phyloP scores from a whole-genome alignment of 2,329 filamentous ascomycete species.

The Cryphonectria japonica region DNA sequence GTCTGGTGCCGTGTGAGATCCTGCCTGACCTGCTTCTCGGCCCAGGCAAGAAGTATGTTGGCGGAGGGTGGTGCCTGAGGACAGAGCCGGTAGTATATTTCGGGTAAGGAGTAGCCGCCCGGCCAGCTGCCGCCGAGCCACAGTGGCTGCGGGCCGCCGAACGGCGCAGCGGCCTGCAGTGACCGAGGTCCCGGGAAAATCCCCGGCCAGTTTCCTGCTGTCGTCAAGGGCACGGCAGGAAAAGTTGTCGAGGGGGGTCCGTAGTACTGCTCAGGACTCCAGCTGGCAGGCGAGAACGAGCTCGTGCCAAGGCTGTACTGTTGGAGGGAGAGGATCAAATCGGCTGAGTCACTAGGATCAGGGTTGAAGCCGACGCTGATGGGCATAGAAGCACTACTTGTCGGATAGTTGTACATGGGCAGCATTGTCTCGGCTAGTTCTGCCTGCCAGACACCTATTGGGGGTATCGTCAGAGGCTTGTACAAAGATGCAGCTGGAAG shows the following conservation, averaged over 20 bases:
- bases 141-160: neutral
- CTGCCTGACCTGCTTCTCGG: slow-evolving; percentile 15
- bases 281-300: neutral
- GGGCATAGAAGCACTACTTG: neutral
- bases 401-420: neutral
- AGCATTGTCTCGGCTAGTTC: neutral
- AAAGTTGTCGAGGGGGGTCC: neutral
- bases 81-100: neutral
- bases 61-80: neutral
- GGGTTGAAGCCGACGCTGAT: slow-evolving; percentile 7
- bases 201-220: neutral
- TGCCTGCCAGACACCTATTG: slow-evolving; percentile 17
- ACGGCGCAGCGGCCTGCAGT: neutral
- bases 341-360: neutral
- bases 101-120: neutral
- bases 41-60: slow-evolving; percentile 7
- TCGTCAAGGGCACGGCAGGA: neutral
- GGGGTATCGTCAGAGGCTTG: neutral
- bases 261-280: neutral
- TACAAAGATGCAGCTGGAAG: neutral
- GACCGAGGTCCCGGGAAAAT: neutral
- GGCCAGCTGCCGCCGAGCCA: neutral
- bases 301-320: neutral
- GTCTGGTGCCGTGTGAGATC: slow-evolving; percentile 5
- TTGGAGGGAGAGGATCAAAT: slow-evolving; percentile 8